Evolutionary conservation across 176 grass and related monocot species (phyloP), one percentile per base, ranked within the genome.

Genomic region (Tillandsia fasciculata): DNA sequence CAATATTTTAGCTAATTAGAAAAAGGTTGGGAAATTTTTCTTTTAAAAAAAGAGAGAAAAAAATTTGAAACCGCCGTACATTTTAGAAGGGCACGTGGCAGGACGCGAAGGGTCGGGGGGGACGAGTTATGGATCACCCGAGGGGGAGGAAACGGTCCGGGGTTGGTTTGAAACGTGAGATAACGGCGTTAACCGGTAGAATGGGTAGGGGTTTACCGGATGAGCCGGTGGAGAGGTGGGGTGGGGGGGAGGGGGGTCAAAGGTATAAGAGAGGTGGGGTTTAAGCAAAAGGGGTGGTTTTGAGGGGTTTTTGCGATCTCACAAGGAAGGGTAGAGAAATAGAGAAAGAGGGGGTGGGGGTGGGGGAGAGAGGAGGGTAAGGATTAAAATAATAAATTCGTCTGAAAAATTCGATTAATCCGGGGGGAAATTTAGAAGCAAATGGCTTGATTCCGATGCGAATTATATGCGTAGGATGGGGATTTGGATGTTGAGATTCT

Each of bases 241-340:
- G 20, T 20, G 20, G 52, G 17, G 15, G 71, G 71, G 24, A 24
- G 24, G 24, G 52, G 72, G 52, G 72, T 80, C 67, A 85, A 64
- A 80, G 63, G 64, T 71, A 90, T 74, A 87, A 81, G 52, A 72
- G 52, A 20, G 42, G 53, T 50, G 78, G 84, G 88, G 88, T 87
- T 87, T 87, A 87, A 87, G 84, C 27, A 53, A 72, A 73, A 75
- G 51, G 50, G 51, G 72, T 76, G 61, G 72, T 70, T 73, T 82
- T 70, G 27, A 68, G 49, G 80, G 73, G 76, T 67, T 80, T 80
- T 85, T 82, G 50, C 54, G 54, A 59, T 8, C 2, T 14, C n/a
- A 22, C 11, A 69, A 64, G 59, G 67, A 64, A 72, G 51, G 63
- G 42, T n/a, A 23, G 68, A 68, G 58, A 48, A 28, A 75, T 63